Evolutionary conservation across 768 basidiomycete genomes (phyloP), one percentile per base, ranked within the genome.

Genomic region (Boletellus ananas): DNA sequence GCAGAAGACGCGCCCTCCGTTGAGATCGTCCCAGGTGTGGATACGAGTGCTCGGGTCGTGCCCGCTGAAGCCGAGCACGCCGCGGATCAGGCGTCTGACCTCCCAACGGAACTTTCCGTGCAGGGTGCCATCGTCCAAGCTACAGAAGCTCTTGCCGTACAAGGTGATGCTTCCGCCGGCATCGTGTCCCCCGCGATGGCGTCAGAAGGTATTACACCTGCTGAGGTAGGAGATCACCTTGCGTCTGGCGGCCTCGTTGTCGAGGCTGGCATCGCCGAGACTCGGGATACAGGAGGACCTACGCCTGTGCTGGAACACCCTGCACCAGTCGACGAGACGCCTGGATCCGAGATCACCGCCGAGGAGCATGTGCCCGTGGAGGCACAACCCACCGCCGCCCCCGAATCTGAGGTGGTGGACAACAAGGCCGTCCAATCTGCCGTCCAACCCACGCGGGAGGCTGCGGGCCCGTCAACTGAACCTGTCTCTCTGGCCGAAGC

Each of bases 281-380:
- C 27, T 14, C 43, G 21, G 18, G 58, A 52, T 11, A 16, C 6
- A 23, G 42, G 20, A 8, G 27, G 18, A 4, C 27, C 41, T 6
- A 36, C 41, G 16, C 43, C 46, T n/a, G 34, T 49, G 33, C 42
- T 34, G 33, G 48, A 52, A 40, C 25, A 17, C 10, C 14, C 20
- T 10, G 21, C 10, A 10, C 36, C 27, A 17, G 34, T 49, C 25
- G 29, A 62, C 27, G 60, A 59, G 20, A 52, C 44, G 12, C 34
- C 23, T 17, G 37, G 41, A 16, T 18, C 35, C 12, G 37, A 25
- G 38, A 35, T 23, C 3, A 14, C 34, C 38, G 7, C 27, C 2
- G 49, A 50, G 7, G 39, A 25, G 35, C 4, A 27, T 29, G 36
- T 34, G 23, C 5, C 23, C 17, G 14, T 43, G 36, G 25, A 49